Conservation (phyloP, 768 basidiomycete genomes). For the Phlebiopsis flavidoalba region DNA sequence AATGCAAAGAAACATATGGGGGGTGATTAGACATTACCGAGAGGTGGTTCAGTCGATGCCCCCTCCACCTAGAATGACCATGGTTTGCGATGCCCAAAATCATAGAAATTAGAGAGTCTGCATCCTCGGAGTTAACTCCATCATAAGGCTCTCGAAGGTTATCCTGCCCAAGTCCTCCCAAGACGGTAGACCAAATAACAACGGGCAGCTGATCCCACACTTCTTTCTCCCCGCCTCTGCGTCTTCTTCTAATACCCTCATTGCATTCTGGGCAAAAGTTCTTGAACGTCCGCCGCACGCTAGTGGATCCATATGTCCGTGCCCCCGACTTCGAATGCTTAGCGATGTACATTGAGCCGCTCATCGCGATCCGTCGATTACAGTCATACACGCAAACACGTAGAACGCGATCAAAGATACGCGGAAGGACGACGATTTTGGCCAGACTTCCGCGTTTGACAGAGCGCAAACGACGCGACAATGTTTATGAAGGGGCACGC, state of each 20-base stretch:
- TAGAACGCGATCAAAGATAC: neutral
- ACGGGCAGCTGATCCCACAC: neutral
- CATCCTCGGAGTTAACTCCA: neutral
- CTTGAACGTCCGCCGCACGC: neutral
- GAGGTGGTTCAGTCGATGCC: too few relatives aligned
- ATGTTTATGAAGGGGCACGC: neutral
- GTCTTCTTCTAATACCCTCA: neutral
- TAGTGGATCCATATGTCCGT: neutral
- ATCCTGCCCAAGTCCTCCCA: neutral
- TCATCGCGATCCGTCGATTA: too few relatives aligned
- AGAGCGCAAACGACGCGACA: neutral
- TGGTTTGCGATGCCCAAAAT: too few relatives aligned
- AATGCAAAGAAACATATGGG: too few relatives aligned
- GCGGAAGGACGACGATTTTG: neutral
- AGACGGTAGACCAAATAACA: neutral
- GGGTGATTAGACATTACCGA: too few relatives aligned
- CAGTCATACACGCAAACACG: neutral
- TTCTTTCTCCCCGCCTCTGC: neutral
- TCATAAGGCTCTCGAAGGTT: neutral
- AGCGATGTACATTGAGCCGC: neutral
- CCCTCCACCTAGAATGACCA: too few relatives aligned
- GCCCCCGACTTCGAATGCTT: neutral
- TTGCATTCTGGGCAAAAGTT: neutral
- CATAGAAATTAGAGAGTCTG: too few relatives aligned
- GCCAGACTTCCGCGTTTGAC: neutral